phyloP scores from a whole-genome alignment of 2,329 filamentous ascomycete species.

The Cladorrhinum sp. region DNA sequence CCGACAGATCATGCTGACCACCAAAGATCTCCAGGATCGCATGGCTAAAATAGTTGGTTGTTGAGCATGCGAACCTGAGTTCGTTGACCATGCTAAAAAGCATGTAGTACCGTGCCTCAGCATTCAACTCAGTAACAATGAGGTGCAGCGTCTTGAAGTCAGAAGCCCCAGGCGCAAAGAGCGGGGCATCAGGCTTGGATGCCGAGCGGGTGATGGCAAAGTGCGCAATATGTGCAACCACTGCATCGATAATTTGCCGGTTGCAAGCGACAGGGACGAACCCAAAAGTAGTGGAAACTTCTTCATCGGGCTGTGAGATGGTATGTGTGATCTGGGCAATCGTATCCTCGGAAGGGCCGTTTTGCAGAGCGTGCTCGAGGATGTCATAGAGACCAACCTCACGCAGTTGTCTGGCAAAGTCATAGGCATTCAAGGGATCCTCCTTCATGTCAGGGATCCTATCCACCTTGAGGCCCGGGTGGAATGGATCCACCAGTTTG shows the following conservation, averaged over 20 bases:
- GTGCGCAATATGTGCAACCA: constrained; percentile 79
- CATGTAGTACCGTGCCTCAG: constrained; percentile 81
- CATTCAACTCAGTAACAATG: constrained; percentile 69
- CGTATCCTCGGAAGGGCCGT: constrained; percentile 66
- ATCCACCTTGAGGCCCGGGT: constrained; percentile 72
- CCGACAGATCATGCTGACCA: constrained; percentile 56
- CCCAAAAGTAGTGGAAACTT: constrained; percentile 63
- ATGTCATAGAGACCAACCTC: constrained; percentile 56
- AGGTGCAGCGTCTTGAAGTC: constrained; percentile 73
- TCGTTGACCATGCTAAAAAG: constrained; percentile 85
- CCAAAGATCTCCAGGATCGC: constrained; percentile 82
- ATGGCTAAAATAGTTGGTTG: constrained; percentile 91
- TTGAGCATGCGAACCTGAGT: constrained; percentile 81
- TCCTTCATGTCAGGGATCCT: constrained; percentile 71
- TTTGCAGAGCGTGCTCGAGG: constrained; percentile 57
- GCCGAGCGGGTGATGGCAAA: constrained; percentile 62
- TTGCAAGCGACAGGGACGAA: constrained; percentile 67
- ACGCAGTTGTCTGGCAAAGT: constrained; percentile 56
- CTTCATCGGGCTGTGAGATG: constrained; percentile 58
- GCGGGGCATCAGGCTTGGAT: constrained; percentile 54
- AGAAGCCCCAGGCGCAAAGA: constrained; percentile 62
- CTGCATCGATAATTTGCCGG: constrained; percentile 68
- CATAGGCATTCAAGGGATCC: constrained; percentile 61
- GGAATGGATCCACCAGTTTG: constrained; percentile 72
- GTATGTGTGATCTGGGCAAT: constrained; percentile 74